Conservation (phyloP, 441 rosid species). For the Populus tomentosa region DNA sequence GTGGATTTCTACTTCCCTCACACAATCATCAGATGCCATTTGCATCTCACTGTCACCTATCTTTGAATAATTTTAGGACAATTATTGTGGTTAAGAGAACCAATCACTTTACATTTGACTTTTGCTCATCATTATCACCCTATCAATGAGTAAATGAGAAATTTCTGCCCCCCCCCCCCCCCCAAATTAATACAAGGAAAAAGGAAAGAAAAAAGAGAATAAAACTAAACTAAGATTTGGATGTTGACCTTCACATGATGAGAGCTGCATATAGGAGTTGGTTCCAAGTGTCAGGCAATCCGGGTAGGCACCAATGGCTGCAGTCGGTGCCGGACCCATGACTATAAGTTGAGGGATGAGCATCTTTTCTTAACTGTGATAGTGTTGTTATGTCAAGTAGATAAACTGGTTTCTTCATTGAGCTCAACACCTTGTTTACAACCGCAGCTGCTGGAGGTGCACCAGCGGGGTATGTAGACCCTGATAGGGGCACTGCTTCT, state of each 20-base stretch:
- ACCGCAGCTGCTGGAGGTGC: constrained; percentile 62
- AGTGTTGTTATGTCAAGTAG: constrained; percentile 73
- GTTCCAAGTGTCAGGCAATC: constrained; percentile 97
- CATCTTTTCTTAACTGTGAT: constrained; percentile 82
- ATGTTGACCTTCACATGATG: constrained; percentile 39
- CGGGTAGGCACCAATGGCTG: constrained; percentile 95
- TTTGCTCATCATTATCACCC: constrained; percentile 4
- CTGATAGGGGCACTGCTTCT: constrained; percentile 59
- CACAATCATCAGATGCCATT: background rate
- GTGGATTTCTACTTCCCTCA: background rate
- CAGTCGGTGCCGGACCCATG: constrained; percentile 51
- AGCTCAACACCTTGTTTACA: constrained; percentile 55
- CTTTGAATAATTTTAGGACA: background rate
- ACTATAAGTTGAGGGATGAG: constrained; percentile 81
- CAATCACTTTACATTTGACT: constrained; percentile 38
- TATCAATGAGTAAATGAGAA: constrained; percentile 13
- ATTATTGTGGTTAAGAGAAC: constrained; percentile 8
- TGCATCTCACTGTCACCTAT: background rate
- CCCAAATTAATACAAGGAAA: too few species aligned
- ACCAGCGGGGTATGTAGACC: constrained; percentile 70
- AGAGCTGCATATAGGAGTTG: constrained; percentile 78
- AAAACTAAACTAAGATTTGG: constrained; percentile 3
- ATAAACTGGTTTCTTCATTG: constrained; percentile 53
- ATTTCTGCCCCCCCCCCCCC: background rate
- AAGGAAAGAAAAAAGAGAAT: background rate